Evolutionary conservation across 305 asterid genomes (phyloP).

Genomic region (Fraxinus sp.): DNA sequence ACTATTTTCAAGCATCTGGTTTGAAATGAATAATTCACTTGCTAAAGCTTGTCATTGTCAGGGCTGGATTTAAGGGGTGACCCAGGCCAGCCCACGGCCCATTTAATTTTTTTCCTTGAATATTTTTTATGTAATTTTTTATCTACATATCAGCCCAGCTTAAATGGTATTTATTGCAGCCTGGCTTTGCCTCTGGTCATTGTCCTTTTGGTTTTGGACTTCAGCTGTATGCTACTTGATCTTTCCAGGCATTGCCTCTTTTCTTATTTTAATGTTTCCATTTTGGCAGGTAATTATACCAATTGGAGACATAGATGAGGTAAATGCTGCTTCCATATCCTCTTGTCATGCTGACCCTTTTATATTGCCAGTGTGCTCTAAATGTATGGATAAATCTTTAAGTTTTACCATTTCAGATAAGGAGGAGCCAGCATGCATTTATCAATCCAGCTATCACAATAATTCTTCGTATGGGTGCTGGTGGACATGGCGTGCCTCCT

Average conservation of each 20-base stretch:
- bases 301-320: constrained; percentile 91
- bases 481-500: constrained; percentile 99
- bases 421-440: constrained; percentile 87
- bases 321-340: constrained; percentile 32
- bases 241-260: constrained; percentile 21
- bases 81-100: not conserved
- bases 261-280: constrained; percentile 25
- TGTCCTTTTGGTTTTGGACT: constrained; percentile 19
- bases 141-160: not conserved
- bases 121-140: not conserved
- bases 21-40: not conserved
- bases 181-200: not conserved
- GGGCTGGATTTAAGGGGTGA: not conserved
- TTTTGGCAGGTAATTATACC: constrained; percentile 82
- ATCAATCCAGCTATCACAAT: constrained; percentile 94
- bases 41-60: not conserved
- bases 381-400: constrained; percentile 22
- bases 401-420: constrained; percentile 53
- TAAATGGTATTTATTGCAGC: not conserved
- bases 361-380: constrained; percentile 15
- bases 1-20: not conserved
- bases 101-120: not conserved
- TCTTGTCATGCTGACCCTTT: constrained; percentile 21
- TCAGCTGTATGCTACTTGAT: not conserved
- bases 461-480: constrained; percentile 95